phyloP scores from a whole-genome alignment of 164 flowering plant genomes.

The Vitis vinifera region DNA sequence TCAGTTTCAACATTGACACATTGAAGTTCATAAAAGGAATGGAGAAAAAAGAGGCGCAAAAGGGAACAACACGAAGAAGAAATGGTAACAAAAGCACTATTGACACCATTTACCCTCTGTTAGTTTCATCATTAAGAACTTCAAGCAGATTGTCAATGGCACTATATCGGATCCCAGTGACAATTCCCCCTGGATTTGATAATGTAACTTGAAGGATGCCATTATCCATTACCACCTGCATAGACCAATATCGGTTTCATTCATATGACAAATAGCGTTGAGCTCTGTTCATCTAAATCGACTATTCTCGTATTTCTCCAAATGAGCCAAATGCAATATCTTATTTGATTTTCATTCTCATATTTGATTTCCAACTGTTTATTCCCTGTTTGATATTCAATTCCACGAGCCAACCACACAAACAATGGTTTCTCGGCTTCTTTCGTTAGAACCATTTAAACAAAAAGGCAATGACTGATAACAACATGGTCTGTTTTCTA shows the following conservation, averaged over 20 bases:
- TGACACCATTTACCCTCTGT: conserved; percentile 52
- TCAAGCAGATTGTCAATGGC: conserved; percentile 62
- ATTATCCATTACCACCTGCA: conserved; percentile 72
- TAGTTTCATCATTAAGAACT: conserved; percentile 43
- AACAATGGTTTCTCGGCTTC: too few species aligned
- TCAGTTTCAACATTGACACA: too few species aligned
- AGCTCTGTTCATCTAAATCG: background rate
- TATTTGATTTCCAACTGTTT: too few species aligned
- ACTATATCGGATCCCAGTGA: conserved; percentile 50
- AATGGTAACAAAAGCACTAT: background rate
- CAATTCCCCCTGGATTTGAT: conserved; percentile 68
- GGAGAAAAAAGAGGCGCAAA: background rate
- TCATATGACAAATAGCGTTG: background rate
- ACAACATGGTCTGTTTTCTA: too few species aligned
- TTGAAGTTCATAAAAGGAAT: too few species aligned
- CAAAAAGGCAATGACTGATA: too few species aligned
- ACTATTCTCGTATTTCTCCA: background rate
- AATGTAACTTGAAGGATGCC: conserved; percentile 60
- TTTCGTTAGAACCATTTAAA: too few species aligned
- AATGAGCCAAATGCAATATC: too few species aligned
- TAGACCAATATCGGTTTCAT: background rate
- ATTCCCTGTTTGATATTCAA: too few species aligned
- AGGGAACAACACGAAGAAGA: too few species aligned
- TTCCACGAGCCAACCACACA: too few species aligned
- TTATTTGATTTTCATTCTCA: background rate